Evolutionary conservation across 1,284 basidiomycete species (phyloP).

Genomic region (Marasmius fiardii): DNA sequence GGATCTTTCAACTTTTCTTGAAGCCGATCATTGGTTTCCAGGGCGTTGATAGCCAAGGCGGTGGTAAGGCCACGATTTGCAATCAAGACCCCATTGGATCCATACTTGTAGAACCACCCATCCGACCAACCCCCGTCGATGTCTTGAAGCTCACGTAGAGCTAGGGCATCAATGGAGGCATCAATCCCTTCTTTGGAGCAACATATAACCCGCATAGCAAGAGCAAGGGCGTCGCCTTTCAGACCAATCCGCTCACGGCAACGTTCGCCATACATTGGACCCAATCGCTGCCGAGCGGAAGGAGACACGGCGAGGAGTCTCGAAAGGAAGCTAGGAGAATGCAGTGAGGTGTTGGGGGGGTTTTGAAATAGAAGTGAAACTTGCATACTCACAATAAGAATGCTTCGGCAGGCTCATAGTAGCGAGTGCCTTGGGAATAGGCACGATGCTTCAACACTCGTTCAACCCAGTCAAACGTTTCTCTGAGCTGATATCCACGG

Average conservation of each 20-base stretch:
- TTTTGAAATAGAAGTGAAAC: background rate
- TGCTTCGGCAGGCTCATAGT: conserved; percentile 48
- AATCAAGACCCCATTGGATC: conserved; percentile 30
- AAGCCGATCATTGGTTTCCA: conserved; percentile 3
- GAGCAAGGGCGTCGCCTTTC: conserved; percentile 41
- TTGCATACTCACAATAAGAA: conserved; percentile 8
- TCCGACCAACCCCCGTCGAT: conserved; percentile 38
- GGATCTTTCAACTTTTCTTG: background rate
- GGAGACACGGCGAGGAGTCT: conserved; percentile 38
- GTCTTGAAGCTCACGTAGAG: conserved; percentile 29
- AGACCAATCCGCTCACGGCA: conserved; percentile 47
- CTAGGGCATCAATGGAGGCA: conserved; percentile 26
- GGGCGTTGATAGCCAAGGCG: conserved; percentile 29
- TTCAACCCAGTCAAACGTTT: conserved; percentile 49
- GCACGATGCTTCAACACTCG: conserved; percentile 48
- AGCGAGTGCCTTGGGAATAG: conserved; percentile 53
- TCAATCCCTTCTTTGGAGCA: conserved; percentile 24
- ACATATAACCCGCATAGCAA: conserved; percentile 35
- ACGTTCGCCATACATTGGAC: conserved; percentile 38
- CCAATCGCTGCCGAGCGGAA: conserved; percentile 32
- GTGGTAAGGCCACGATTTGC: conserved; percentile 38
- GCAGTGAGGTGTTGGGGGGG: background rate
- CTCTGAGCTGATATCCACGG: conserved; percentile 41
- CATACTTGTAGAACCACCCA: conserved; percentile 39
- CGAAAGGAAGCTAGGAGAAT: conserved; percentile 34